phyloP scores from a whole-genome alignment of 1,139 yeast genomes.

The Debaryomyces robertsiae region DNA sequence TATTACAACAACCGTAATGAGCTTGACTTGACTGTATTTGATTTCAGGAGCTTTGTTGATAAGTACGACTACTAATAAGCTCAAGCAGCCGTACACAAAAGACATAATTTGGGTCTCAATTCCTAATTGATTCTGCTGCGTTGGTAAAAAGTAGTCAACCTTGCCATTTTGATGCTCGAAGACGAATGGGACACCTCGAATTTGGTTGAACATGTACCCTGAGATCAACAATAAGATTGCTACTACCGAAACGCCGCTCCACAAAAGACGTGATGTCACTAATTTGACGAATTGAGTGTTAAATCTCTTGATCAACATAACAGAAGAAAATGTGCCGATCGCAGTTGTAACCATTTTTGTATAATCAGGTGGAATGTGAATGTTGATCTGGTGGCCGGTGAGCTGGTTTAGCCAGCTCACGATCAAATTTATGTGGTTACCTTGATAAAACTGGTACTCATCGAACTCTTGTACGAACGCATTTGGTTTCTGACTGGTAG shows the following conservation, averaged over 20 bases:
- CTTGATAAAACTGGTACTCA: slow-evolving; percentile 55
- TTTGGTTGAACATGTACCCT: slow-evolving; percentile 93
- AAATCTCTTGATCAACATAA: slow-evolving; percentile 25
- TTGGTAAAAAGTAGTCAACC: slow-evolving; percentile 60
- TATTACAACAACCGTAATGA: slow-evolving; percentile 45
- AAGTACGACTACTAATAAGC: slow-evolving; percentile 51
- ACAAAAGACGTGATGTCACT: slow-evolving; percentile 41
- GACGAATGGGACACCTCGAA: slow-evolving; percentile 74
- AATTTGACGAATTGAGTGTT: slow-evolving; percentile 36
- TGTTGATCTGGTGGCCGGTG: slow-evolving; percentile 47
- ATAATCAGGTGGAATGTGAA: slow-evolving; percentile 59
- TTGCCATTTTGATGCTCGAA: slow-evolving; percentile 58
- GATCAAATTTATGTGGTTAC: slow-evolving; percentile 51
- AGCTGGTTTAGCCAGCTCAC: slow-evolving; percentile 36
- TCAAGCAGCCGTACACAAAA: slow-evolving; percentile 60
- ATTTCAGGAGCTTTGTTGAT: slow-evolving; percentile 51
- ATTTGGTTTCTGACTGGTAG: slow-evolving; percentile 33
- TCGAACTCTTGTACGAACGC: slow-evolving; percentile 39
- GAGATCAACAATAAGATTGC: slow-evolving; percentile 71
- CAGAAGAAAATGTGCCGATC: slow-evolving; percentile 34
- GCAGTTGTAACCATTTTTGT: slow-evolving; percentile 54
- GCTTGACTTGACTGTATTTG: slow-evolving; percentile 41
- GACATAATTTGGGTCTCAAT: slow-evolving; percentile 79
- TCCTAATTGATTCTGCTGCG: slow-evolving; percentile 77
- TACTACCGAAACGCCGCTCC: slow-evolving; percentile 68